phyloP scores from a whole-genome alignment of 805 yeast genomes.

The Monosporozyma siamensis region DNA sequence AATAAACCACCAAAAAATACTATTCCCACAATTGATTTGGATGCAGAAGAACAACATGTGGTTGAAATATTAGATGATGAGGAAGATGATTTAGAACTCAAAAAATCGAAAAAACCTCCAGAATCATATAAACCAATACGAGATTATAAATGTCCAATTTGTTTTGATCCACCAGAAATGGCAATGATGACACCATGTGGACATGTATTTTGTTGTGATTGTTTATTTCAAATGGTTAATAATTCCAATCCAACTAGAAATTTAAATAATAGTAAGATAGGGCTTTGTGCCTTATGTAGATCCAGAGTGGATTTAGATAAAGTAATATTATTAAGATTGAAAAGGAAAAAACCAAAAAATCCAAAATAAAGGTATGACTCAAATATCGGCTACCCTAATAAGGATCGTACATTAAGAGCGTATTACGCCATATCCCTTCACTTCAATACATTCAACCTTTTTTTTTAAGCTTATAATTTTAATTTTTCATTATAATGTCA shows the following conservation, averaged over 20 bases:
- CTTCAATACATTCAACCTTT: too few species aligned
- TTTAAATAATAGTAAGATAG: conserved; percentile 23
- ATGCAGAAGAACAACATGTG: conserved; percentile 30
- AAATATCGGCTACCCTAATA: too few species aligned
- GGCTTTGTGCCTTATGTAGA: conserved; percentile 39
- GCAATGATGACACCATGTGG: conserved; percentile 49
- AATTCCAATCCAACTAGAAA: conserved; percentile 28
- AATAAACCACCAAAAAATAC: too few species aligned
- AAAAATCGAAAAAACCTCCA: conserved; percentile 13
- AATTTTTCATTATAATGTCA: too few species aligned
- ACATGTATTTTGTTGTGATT: conserved; percentile 46
- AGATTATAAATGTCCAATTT: conserved; percentile 42
- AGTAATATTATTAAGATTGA: conserved; percentile 26
- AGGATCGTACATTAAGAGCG: too few species aligned
- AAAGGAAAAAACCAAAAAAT: conserved; percentile 21
- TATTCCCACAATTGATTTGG: conserved; percentile 5
- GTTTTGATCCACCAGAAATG: conserved; percentile 43
- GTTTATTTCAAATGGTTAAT: conserved; percentile 42
- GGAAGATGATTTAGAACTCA: conserved; percentile 11
- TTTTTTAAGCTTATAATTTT: too few species aligned
- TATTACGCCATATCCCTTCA: too few species aligned
- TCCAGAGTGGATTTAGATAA: conserved; percentile 28
- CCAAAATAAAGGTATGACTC: background rate
- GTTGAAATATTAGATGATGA: conserved; percentile 35
- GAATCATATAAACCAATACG: conserved; percentile 24